Percentiles rank a stretch among this genome's conserved stretches.
Conservation (phyloP, 2,329 filamentous ascomycete genomes). For the Macrophomina tecta region DNA sequence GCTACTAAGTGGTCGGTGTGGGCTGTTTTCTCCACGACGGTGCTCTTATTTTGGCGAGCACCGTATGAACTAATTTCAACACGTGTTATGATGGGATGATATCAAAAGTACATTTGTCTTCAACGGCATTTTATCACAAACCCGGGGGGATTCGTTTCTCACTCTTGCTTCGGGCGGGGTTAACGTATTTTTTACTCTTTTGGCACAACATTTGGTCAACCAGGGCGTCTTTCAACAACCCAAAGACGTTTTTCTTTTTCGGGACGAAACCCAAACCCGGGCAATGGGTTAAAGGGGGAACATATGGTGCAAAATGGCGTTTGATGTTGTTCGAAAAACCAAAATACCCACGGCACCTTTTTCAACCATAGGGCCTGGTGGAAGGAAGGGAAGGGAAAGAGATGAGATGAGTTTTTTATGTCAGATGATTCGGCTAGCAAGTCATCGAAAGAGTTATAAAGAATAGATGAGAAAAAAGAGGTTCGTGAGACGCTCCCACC, state of each 20-base stretch:
- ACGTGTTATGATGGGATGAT: constrained; percentile 67
- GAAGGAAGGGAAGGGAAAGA: constrained; percentile 3
- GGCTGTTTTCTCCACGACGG: no score
- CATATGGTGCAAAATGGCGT: constrained; percentile 18
- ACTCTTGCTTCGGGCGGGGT: constrained; percentile 9
- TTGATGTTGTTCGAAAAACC: constrained; percentile 3
- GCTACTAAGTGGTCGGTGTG: constrained; percentile 41
- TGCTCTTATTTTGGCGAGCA: constrained; percentile 31
- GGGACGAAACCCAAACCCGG: no score
- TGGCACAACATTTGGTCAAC: neutral
- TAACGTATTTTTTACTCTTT: constrained; percentile 5
- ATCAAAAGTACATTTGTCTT: constrained; percentile 63
- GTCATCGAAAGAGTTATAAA: neutral
- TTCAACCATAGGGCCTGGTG: constrained; percentile 22
- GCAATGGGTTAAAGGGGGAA: neutral
- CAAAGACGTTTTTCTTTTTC: neutral
- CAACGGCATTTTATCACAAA: constrained; percentile 60
- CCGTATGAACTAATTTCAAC: constrained; percentile 51
- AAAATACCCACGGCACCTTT: constrained; percentile 17
- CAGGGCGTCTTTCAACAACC: constrained; percentile 24
- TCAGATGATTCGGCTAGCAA: no score
- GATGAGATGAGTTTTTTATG: neutral
- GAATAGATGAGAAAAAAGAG: constrained; percentile 2
- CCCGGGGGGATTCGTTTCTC: constrained; percentile 19
- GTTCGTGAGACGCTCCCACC: constrained; percentile 9